phyloP scores from a whole-genome alignment of 306 rosid genomes.

The Lablab purpureus region DNA sequence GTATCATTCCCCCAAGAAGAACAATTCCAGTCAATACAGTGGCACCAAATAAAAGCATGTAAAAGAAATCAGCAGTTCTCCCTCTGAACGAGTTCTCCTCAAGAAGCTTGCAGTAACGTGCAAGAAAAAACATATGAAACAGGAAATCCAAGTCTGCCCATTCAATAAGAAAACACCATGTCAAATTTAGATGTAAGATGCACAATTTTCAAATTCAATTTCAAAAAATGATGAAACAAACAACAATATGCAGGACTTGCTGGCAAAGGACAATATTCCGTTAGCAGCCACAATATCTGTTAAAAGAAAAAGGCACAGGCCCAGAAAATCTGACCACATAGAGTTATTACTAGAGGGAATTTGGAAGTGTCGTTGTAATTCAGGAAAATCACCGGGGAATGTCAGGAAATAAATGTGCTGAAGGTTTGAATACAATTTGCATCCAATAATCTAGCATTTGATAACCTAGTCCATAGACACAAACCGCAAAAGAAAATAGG shows the following conservation, averaged over 20 bases:
- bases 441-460: background rate
- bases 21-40: constrained; percentile 88
- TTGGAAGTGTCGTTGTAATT: background rate
- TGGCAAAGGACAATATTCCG: background rate
- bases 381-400: constrained; percentile 3
- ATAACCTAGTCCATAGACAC: background rate
- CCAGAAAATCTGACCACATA: background rate
- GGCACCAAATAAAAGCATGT: constrained; percentile 95
- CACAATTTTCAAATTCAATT: constrained; percentile 26
- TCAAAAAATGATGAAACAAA: constrained; percentile 28
- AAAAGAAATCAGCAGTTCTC: constrained; percentile 93
- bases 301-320: background rate
- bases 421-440: background rate
- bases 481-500: background rate
- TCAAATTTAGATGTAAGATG: constrained; percentile 39
- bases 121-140: constrained; percentile 99
- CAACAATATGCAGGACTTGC: background rate
- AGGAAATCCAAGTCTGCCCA: constrained; percentile 91
- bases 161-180: constrained; percentile 42
- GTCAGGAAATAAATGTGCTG: constrained; percentile 20
- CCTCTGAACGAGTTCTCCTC: constrained; percentile 99
- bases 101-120: constrained; percentile 97
- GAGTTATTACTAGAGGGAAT: background rate
- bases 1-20: constrained; percentile 95
- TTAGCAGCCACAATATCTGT: background rate